Conservation (phyloP, 345 rosid genomes). For the Eucalyptus globulus region DNA sequence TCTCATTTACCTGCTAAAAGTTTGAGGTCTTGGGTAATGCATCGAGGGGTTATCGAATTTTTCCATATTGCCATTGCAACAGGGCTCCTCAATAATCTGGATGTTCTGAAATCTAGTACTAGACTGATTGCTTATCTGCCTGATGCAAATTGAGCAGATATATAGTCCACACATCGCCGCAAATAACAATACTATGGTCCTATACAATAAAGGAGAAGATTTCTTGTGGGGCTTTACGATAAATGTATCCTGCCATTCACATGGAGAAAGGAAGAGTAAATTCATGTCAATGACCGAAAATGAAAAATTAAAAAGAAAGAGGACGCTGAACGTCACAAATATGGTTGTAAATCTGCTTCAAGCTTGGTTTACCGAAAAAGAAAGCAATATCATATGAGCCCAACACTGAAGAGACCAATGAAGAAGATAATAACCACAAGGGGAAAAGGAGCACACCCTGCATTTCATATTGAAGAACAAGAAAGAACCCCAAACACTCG, state of each 20-base stretch:
- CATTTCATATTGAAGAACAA: neutral
- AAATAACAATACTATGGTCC: conserved; percentile 60
- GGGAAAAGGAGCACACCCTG: neutral
- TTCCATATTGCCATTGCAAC: neutral
- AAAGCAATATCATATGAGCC: neutral
- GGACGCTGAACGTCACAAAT: neutral
- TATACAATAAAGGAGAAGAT: conserved; percentile 50
- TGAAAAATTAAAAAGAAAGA: neutral
- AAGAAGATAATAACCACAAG: neutral
- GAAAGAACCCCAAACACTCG: neutral
- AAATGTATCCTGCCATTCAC: conserved; percentile 39
- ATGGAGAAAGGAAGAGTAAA: neutral
- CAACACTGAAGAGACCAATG: neutral
- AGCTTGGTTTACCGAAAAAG: neutral
- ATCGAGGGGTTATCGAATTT: conserved; percentile 14
- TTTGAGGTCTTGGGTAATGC: conserved; percentile 77
- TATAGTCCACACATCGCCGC: conserved; percentile 65
- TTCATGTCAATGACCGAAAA: neutral
- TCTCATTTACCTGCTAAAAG: conserved; percentile 57
- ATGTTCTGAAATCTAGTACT: conserved; percentile 19
- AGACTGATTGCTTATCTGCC: conserved; percentile 36
- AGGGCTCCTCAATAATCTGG: conserved; percentile 28
- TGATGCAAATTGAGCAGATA: conserved; percentile 51
- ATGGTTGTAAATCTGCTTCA: neutral
- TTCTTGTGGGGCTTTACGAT: conserved; percentile 62